Base-by-base conservation (phyloP, 306 rosid genomes). In the Prunus mongolica region DNA sequence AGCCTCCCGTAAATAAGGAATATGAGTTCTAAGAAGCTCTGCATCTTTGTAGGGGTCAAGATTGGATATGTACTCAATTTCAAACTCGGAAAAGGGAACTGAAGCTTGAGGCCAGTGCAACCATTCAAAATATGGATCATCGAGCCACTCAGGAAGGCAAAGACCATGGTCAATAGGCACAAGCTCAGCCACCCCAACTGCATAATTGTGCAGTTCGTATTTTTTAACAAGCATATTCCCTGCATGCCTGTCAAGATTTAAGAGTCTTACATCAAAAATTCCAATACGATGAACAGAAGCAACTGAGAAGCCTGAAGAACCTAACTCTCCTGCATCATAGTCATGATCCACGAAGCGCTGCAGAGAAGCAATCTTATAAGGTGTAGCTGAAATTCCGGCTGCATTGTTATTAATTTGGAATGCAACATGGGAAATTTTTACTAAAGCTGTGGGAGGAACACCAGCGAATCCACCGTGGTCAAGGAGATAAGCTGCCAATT, bases 41-140 rank as follows among this genome's bases (percentile, higher is more conserved):
- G 95, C 97, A 65, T 94, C 97, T 80, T 86, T 81, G 44, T 89
- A 85, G 3, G 97, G 97, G 22, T 94, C 95, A 2, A 94, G 97
- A 52, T 84, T 82, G 45, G 89, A 88, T 54, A 94, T 86, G 72
- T 92, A 94, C 50, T 92, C 95, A 6, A 85, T 65, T 68, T 91
- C 97, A 5, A 76, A 84, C 52, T 89, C 89, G 3, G 95, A 92
- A 81, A 94, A 94, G 32, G 97, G 93, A 77, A 84, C 64, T 0
- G 88, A 89, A 52, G 98, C 96, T 76, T 94, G 98, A 71, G 97
- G 95, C 98, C 97, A 94, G 69, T 94, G 98, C 78, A 94, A 81
- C 98, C 98, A 92, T 79, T 94, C 98, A 32, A 92, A 94, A 78
- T 94, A 94, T 15, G 97, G 98, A 78, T 92, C 98, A 69, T 92